phyloP scores from a whole-genome alignment of 768 basidiomycete genomes.

The Lactarius deliciosus region DNA sequence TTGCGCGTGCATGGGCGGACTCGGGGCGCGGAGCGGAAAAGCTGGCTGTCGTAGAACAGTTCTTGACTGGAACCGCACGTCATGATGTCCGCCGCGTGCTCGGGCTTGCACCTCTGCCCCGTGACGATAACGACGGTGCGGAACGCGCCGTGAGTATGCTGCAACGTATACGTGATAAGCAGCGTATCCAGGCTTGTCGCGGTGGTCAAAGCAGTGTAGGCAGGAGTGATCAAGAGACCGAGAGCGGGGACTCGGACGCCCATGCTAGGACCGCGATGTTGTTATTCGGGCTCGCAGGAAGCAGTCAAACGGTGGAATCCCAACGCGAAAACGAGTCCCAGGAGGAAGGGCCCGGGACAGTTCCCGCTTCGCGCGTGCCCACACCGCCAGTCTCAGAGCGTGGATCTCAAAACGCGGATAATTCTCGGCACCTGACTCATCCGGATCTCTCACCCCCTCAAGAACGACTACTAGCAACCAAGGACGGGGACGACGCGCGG shows the following conservation, averaged over 20 bases:
- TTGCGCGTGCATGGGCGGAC: constrained; percentile 57
- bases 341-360: not conserved
- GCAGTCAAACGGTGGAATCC: not conserved
- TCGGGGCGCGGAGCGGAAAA: constrained; percentile 45
- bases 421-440: not conserved
- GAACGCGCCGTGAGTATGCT: constrained; percentile 14
- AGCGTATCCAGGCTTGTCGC: constrained; percentile 21
- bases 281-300: constrained; percentile 18
- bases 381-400: not conserved
- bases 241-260: constrained; percentile 19
- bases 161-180: constrained; percentile 15
- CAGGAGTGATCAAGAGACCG: constrained; percentile 24
- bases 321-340: not conserved
- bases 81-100: constrained; percentile 32
- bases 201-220: too few species aligned
- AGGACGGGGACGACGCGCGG: not conserved
- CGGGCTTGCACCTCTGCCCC: not conserved
- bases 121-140: not conserved
- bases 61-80: constrained; percentile 42
- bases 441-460: not conserved
- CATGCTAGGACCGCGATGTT: constrained; percentile 20
- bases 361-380: not conserved
- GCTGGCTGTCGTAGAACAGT: constrained; percentile 45
- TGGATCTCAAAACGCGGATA: not conserved
- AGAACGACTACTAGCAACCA: too few species aligned